These are phyloP conservation scores for Salix caprea DNA, from an alignment of 345 rosid genomes.

Conservation along the genomic window DNA sequence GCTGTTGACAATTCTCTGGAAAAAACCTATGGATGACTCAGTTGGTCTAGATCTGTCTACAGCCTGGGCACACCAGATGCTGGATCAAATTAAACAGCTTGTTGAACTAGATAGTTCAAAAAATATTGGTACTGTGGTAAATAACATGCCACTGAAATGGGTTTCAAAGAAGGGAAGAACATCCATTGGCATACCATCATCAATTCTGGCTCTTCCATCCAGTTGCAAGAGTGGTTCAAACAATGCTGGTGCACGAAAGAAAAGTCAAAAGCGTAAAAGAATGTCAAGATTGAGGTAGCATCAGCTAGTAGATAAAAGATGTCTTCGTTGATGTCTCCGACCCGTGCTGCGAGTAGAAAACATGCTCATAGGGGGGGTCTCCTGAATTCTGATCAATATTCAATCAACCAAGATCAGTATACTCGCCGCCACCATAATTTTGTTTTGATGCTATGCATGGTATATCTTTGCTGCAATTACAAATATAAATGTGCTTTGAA, in stretches of 20 bases:
- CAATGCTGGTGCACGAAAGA: constrained; percentile 19
- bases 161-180: constrained; percentile 73
- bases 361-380: not conserved
- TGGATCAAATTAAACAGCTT: constrained; percentile 68
- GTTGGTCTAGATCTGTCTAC: constrained; percentile 60
- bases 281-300: constrained; percentile 38
- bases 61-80: constrained; percentile 76
- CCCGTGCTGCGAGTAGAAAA: not conserved
- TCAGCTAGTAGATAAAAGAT: not conserved
- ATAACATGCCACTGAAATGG: constrained; percentile 70
- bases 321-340: not conserved
- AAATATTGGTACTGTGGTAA: constrained; percentile 57
- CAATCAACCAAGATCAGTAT: not conserved
- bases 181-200: constrained; percentile 65
- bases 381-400: not conserved
- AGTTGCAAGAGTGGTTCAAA: constrained; percentile 24
- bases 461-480: not conserved
- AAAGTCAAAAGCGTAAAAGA: constrained; percentile 44
- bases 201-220: constrained; percentile 36
- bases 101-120: constrained; percentile 53
- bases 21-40: constrained; percentile 73
- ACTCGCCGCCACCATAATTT: not conserved
- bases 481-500: not conserved
- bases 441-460: not conserved
- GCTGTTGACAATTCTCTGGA: constrained; percentile 46